Conservation (phyloP, 805 yeast genomes). For the Grigorovia transvaalensis region DNA sequence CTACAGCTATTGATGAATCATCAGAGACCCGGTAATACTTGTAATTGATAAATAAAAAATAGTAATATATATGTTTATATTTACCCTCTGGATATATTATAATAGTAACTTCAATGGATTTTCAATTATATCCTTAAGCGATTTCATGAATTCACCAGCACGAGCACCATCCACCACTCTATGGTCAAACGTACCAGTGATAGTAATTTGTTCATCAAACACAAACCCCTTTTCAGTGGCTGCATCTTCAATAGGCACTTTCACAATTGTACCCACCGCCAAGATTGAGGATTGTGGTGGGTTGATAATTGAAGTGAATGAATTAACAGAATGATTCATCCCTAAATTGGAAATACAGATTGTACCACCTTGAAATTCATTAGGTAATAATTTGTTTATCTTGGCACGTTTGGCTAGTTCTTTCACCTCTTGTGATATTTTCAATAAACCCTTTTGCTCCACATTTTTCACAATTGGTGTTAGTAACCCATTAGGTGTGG, state of each 20-base stretch:
- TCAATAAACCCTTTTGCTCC: slow-evolving; percentile 72
- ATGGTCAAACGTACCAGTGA: slow-evolving; percentile 97
- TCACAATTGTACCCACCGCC: slow-evolving; percentile 89
- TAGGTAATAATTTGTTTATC: slow-evolving; percentile 84
- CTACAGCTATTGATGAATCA: no score
- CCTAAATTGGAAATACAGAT: slow-evolving; percentile 98
- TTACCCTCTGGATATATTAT: slow-evolving; percentile 29
- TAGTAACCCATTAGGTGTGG: slow-evolving; percentile 93
- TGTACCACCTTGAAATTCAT: slow-evolving; percentile 99
- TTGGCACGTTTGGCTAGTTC: slow-evolving; percentile 95
- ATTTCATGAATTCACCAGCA: slow-evolving; percentile 95
- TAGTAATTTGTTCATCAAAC: slow-evolving; percentile 81
- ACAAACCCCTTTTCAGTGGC: slow-evolving; percentile 85
- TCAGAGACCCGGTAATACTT: no score
- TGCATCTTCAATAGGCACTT: slow-evolving; percentile 86
- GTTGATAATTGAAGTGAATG: slow-evolving; percentile 94
- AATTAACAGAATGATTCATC: slow-evolving; percentile 88
- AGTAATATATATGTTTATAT: background rate
- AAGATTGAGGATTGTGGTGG: slow-evolving; percentile 94
- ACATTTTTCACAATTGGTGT: slow-evolving; percentile 93
- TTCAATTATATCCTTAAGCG: slow-evolving; percentile 81
- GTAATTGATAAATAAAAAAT: background rate
- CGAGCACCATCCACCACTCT: slow-evolving; percentile 95
- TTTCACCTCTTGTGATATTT: slow-evolving; percentile 76
- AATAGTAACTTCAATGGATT: slow-evolving; percentile 91